These are phyloP conservation scores for Imleria badia DNA, from an alignment of 768 basidiomycete species.

Conservation along the genomic window DNA sequence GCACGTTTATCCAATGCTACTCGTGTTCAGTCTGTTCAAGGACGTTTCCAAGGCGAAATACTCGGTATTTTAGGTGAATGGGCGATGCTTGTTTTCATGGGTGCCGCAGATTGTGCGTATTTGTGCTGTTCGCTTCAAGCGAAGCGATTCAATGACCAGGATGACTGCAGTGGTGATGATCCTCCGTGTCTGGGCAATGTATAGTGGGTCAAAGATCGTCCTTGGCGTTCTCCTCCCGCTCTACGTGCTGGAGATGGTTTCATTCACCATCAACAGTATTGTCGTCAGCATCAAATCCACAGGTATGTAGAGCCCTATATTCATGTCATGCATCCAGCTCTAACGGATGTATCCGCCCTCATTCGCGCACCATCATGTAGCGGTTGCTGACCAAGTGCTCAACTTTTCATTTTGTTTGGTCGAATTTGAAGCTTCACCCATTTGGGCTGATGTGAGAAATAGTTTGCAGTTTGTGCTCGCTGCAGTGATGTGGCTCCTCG, in stretches of 20 bases:
- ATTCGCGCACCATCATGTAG: neutral
- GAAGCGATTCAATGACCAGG: neutral
- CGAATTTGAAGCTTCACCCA: neutral
- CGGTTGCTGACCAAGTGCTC: neutral
- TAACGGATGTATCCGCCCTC: neutral
- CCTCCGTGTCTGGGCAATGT: constrained; percentile 10
- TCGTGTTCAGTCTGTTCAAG: neutral
- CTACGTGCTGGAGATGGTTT: neutral
- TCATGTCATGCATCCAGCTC: neutral
- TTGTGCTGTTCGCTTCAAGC: neutral
- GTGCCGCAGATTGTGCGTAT: constrained; percentile 9
- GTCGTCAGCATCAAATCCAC: neutral
- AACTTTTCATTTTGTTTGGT: neutral
- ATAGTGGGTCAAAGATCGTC: constrained; percentile 5
- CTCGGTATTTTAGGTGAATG: constrained; percentile 1
- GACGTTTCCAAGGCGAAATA: neutral
- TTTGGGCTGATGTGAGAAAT: neutral
- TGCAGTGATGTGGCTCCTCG: neutral
- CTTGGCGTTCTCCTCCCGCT: constrained; percentile 3
- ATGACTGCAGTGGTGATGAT: constrained; percentile 10
- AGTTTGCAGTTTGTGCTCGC: neutral
- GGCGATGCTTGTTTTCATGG: neutral
- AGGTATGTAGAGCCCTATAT: neutral
- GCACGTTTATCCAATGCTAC: neutral
- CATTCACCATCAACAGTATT: neutral